phyloP scores from a whole-genome alignment of 495 filamentous ascomycete genomes.

The Echria macrotheca region DNA sequence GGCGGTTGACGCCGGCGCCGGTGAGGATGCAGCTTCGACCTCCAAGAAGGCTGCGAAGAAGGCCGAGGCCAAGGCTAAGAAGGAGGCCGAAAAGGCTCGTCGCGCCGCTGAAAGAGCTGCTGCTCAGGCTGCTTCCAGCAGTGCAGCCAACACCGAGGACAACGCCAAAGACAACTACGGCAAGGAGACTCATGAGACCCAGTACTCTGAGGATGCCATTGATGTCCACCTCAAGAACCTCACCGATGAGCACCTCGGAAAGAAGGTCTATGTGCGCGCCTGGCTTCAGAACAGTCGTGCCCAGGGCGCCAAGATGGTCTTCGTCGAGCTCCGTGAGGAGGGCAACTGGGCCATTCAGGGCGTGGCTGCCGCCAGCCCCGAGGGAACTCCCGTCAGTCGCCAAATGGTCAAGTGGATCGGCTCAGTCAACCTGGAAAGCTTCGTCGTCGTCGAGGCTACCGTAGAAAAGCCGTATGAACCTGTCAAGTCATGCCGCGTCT shows the following conservation, averaged over 20 bases:
- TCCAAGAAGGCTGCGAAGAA: conserved; percentile 56
- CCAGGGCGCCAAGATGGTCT: conserved; percentile 87
- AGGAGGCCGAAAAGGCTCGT: conserved; percentile 47
- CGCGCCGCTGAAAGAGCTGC: conserved; percentile 47
- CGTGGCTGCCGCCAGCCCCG: conserved; percentile 52
- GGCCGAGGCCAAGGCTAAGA: conserved; percentile 49
- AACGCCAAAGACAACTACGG: conserved; percentile 69
- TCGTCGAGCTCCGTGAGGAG: conserved; percentile 83
- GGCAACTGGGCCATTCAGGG: conserved; percentile 69
- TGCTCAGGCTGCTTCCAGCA: conserved; percentile 36
- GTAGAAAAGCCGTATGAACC: conserved; percentile 77
- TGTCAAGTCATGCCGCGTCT: conserved; percentile 73
- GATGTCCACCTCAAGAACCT: conserved; percentile 50
- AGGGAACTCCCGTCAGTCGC: conserved; percentile 50
- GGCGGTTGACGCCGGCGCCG: conserved; percentile 15
- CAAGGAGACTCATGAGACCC: conserved; percentile 29
- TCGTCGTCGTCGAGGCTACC: conserved; percentile 72
- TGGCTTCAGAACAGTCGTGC: conserved; percentile 82
- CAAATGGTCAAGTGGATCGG: conserved; percentile 95
- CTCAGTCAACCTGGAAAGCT: conserved; percentile 73
- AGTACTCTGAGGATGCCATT: conserved; percentile 26
- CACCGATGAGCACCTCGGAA: conserved; percentile 56
- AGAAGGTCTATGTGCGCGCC: conserved; percentile 73
- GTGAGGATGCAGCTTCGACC: conserved; percentile 19
- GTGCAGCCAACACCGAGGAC: conserved; percentile 56